These are phyloP conservation scores for Exophiala aquamarina DNA, from an alignment of 2,329 filamentous ascomycete species.

Conservation along the genomic window DNA sequence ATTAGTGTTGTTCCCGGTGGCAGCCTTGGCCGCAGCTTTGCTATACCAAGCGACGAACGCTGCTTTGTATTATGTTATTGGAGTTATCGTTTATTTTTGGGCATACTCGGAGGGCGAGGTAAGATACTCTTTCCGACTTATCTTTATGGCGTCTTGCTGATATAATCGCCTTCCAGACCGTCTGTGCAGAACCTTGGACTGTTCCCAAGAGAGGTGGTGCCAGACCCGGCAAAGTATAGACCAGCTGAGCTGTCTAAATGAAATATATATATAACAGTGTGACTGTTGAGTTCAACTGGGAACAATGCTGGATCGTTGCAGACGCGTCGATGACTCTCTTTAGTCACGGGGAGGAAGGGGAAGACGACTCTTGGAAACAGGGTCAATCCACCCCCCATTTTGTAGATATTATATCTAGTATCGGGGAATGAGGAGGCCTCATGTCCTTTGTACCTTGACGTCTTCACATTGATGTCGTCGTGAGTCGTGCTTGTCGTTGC, in stretches of 20 bases:
- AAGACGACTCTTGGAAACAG: too few species aligned
- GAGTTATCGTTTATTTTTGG: conserved; percentile 89
- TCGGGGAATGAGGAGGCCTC: too few species aligned
- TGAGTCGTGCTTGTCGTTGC: too few species aligned
- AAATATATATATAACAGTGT: not conserved
- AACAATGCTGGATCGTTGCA: too few species aligned
- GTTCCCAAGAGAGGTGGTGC: conserved; percentile 54
- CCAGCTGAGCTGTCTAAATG: conserved; percentile 4
- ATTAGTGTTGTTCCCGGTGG: conserved; percentile 77
- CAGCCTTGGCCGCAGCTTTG: conserved; percentile 70
- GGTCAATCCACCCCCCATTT: too few species aligned
- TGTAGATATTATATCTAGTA: too few species aligned
- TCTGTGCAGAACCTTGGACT: conserved; percentile 70
- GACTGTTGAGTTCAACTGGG: too few species aligned
- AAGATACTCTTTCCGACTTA: conserved; percentile 37
- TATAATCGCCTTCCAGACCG: conserved; percentile 49
- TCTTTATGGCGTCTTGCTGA: conserved; percentile 22
- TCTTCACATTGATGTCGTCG: too few species aligned
- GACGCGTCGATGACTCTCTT: too few species aligned
- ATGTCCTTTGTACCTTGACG: too few species aligned
- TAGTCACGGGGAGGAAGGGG: too few species aligned
- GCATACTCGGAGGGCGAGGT: conserved; percentile 97
- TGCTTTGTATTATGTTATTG: conserved; percentile 87
- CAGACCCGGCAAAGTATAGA: conserved; percentile 27
- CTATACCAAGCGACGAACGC: conserved; percentile 92